Evolutionary conservation across 257 asterid species (phyloP).

Genomic region (Knoxia roxburghii): DNA sequence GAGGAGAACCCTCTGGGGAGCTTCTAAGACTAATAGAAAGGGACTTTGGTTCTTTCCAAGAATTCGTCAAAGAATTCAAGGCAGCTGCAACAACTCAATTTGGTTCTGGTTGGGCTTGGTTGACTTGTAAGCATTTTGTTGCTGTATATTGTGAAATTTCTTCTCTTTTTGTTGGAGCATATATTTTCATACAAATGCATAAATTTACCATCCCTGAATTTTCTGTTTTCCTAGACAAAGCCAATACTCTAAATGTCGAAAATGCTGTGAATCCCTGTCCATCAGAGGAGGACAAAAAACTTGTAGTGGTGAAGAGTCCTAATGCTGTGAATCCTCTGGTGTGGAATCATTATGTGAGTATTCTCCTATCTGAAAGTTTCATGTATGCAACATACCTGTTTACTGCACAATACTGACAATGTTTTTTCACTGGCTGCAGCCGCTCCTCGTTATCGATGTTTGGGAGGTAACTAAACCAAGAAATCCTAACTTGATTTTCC

Average conservation of each 20-base stretch:
- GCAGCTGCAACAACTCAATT: conserved; percentile 87
- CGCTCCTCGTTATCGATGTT: conserved; percentile 85
- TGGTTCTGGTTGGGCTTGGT: conserved; percentile 99
- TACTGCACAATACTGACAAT: not conserved
- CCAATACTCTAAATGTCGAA: conserved; percentile 72
- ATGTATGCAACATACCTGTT: not conserved
- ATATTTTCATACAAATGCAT: not conserved
- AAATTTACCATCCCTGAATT: conserved; percentile 8
- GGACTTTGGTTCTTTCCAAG: conserved; percentile 90
- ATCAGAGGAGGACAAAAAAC: conserved; percentile 78
- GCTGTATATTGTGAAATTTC: not conserved
- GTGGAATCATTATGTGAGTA: conserved; percentile 87
- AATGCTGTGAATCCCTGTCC: conserved; percentile 79
- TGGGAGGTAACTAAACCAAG: conserved; percentile 74
- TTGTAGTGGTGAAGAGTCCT: conserved; percentile 83
- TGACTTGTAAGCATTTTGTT: conserved; percentile 58
- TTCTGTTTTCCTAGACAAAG: conserved; percentile 49
- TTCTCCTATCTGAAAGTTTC: not conserved
- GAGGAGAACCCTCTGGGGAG: conserved; percentile 80
- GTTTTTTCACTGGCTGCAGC: conserved; percentile 52
- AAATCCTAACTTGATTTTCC: not conserved
- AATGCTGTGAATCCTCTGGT: conserved; percentile 94
- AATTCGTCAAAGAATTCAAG: conserved; percentile 64
- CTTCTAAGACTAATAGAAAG: conserved; percentile 62
- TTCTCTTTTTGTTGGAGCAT: not conserved